A percentile compares a stretch with the other conserved stretches of the same genome.
phyloP scores from a whole-genome alignment of 169 alveolate species.

The Theileria equi region DNA sequence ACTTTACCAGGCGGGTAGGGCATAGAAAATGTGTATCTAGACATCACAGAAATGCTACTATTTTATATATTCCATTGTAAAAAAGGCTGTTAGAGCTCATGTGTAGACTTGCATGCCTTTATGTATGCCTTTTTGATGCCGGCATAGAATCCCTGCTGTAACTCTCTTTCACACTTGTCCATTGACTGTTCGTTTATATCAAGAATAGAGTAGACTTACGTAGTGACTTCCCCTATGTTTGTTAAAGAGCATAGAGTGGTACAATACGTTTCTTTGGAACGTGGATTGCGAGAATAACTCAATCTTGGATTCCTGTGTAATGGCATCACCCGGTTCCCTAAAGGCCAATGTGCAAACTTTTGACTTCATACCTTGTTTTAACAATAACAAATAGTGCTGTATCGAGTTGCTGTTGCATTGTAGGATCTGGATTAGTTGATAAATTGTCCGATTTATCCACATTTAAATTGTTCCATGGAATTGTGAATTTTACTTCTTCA shows the following conservation, averaged over 20 bases:
- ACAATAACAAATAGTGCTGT: not conserved
- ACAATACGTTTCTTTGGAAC: conserved; percentile 26
- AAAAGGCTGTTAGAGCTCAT: no score
- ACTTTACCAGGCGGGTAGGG: no score
- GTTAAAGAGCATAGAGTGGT: conserved; percentile 56
- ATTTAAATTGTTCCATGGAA: not conserved
- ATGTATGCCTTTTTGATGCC: conserved; percentile 49
- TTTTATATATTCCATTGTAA: no score
- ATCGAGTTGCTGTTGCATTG: conserved; percentile 6
- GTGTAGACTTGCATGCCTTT: conserved; percentile 24
- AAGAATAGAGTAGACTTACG: conserved; percentile 13
- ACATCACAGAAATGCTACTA: no score
- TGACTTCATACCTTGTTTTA: conserved; percentile 8
- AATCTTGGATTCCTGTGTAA: conserved; percentile 6
- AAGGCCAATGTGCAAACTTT: not conserved
- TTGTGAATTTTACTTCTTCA: not conserved
- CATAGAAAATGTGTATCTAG: no score
- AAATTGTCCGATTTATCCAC: conserved; percentile 18
- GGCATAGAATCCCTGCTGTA: conserved; percentile 37
- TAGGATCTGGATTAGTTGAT: not conserved
- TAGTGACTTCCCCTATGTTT: conserved; percentile 31
- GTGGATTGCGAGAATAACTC: conserved; percentile 16
- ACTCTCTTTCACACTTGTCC: conserved; percentile 54
- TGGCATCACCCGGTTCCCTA: conserved; percentile 20
- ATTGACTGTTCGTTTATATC: conserved; percentile 21